Evolutionary conservation across 192 early-diverging fungal species (phyloP), one percentile per base, ranked within the genome.

Genomic region (Coemansia sp.): DNA sequence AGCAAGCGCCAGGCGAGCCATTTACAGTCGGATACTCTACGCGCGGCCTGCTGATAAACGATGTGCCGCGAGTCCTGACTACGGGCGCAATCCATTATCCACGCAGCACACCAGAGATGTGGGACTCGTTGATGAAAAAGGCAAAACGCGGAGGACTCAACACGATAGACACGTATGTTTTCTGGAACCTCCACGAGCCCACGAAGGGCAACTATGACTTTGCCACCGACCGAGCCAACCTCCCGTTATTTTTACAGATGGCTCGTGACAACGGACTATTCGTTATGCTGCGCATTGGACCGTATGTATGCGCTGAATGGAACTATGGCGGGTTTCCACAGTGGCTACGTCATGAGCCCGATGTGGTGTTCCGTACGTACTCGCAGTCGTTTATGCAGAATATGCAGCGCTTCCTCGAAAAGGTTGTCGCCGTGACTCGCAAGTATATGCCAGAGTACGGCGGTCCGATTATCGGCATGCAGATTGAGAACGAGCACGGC

Each of bases 401-500:
- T 34, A 83, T 83, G 81, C 64, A 72, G 56, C 68, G 64, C 27
- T 87, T 84, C 63, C 44, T 87, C 0, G 59, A 37, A n/a, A 84
- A 86, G 66, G 70, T 80, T 13, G 45, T 87, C 0, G 72, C 79
- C 5, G 81, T 83, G 4, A 67, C 69, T 13, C 29, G 41, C 29
- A 66, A 68, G 37, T 83, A 64, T 46, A 59, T 87, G 79, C 79
- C 79, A 24, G 79, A 82, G 68, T 16, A 80, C 21, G 88, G 88
- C n/a, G 88, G 88, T 0, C 86, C 87, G 3, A 77, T 90, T 46
- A 77, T 90, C 31, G 71, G 83, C 63, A 70, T 88, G 62, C 89
- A 90, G 73, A 86, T 90, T 17, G 89, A 90, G 69, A 90, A 90
- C 67, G 89, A 90, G 71, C 86, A 81, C 45, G 85, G 83, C 39